Base-by-base conservation (phyloP, 495 filamentous ascomycete species). In the Penicillium paradoxum region DNA sequence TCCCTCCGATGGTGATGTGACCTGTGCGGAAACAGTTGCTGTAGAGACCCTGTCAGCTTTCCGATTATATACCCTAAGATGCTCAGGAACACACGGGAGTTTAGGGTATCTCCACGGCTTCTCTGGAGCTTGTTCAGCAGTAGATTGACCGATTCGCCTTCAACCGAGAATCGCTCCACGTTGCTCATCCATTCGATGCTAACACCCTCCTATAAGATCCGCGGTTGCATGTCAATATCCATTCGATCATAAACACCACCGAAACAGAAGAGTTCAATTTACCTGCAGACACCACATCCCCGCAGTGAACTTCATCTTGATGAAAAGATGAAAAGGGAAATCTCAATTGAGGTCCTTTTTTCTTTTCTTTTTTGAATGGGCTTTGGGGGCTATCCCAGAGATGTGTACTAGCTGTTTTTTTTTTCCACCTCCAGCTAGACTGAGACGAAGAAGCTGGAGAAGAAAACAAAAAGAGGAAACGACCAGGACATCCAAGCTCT, bases 1-100 rank as follows among this genome's bases (percentile, higher is more conserved):
- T 41, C 83, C 83, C 42, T 83, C 81, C 37, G 75, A 69, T 17
- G 72, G 75, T n/a, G 80, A 77, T 60, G 82, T 85, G 17, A 63
- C 51, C 47, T 53, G 49, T 14, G 65, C 64, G 52, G 69, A 65
- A 43, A 71, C 57, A 18, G 60, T 58, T 11, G 67, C 56, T 65
- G 47, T 34, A 15, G 7, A 18, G 2, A 19, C n/a, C n/a, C n/a
- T n/a, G n/a, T n/a, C n/a, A n/a, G n/a, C n/a, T n/a, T n/a, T n/a
- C n/a, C n/a, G n/a, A n/a, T n/a, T 15, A 48, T 13, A 14, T 9
- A 22, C n/a, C n/a, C n/a, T n/a, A 2, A 21, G 22, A 6, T 14
- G 9, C 17, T 43, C 9, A 17, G 18, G 6, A 76, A 60, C 51
- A 66, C 74, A 63, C 77, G 69, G 15, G 76, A 73, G 49, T 86